A percentile compares a stretch with the other conserved stretches of the same genome.
Conservation (phyloP, 148 eudicot genomes). For the Rhododendron mucronatum region DNA sequence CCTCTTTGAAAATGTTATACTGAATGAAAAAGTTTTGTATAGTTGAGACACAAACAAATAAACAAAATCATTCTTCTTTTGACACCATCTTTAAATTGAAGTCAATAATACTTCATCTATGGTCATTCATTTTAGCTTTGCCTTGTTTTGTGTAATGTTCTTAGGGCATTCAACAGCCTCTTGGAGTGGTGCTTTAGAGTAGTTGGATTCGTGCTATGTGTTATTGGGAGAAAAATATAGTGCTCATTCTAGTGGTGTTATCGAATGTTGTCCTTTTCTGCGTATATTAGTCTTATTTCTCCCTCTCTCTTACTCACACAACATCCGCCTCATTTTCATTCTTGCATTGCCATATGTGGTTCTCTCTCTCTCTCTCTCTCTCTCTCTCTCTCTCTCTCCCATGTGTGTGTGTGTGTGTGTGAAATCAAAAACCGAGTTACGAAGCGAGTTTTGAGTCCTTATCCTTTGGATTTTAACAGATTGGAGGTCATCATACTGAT, state of each 20-base stretch:
- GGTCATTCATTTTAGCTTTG: not conserved
- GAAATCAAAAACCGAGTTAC: constrained; percentile 1
- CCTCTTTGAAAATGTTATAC: not conserved
- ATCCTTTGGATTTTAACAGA: constrained; percentile 33
- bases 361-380: not conserved
- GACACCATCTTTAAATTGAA: not conserved
- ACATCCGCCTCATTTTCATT: not conserved
- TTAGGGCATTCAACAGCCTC: not conserved
- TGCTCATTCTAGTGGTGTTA: not conserved
- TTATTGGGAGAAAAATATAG: not conserved
- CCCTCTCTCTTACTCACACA: not conserved
- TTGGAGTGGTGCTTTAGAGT: not conserved
- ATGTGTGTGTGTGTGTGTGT: not conserved
- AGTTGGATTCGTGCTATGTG: not conserved
- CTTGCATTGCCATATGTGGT: not conserved
- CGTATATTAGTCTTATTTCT: not conserved
- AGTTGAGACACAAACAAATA: not conserved
- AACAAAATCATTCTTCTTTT: not conserved
- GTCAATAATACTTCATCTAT: not conserved
- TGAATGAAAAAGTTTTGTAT: not conserved
- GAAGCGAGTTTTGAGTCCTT: not conserved
- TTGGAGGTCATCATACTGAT: constrained; percentile 79
- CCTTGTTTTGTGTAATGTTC: not conserved
- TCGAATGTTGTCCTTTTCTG: not conserved
- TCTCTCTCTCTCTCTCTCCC: not conserved